Base-by-base conservation (phyloP, 345 rosid genomes). In the Populus nigra region DNA sequence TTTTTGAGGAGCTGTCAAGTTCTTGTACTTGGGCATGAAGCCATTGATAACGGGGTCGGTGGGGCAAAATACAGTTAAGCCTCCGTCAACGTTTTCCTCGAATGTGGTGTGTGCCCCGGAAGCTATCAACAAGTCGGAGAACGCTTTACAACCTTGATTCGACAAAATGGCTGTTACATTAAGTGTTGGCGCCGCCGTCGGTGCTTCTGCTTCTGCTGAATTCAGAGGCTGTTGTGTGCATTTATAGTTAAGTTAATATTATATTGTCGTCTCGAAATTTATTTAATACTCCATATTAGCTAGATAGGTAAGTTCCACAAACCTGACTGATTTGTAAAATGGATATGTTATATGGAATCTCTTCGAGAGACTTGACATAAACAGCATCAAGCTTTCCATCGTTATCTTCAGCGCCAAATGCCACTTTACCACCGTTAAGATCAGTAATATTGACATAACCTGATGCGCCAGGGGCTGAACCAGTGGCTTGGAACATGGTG, bases 401-500 rank as follows among this genome's bases (percentile, higher is more conserved):
- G 9, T 66, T 29, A 25, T 71, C 66, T 22, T 80, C 73, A 22
- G 83, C 31, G 20, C 83, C 79, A 49, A 81, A 77, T 22, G 75
- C 81, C 5, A 81, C 84, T 71, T 82, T 82, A 2, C 81, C 84
- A 4, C 79, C 81, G 20, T 75, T 82, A 23, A 71, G 72, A 43
- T 82, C 79, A 1, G 84, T 82, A 12, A 82, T 82, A 57, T 78
- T 82, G 17, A 82, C 72, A 39, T 82, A 82, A 3, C 84, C 84
- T 0, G 84, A 74, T 17, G 84, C 57, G 23, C 84, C 84, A 27
- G 73, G 7, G 13, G 84, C 84, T 9, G 81, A 16, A 0, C 84
- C 84, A 38, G 84, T 82, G 6, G 84, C 84, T 59, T 82, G 84
- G 75, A 82, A 82, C 81, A 78, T 82, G 73, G 84, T 50, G 63